Evolutionary conservation across 140 eudicot genomes (phyloP), one percentile per base, ranked within the genome.

Genomic region (Erigeron philadelphicus): DNA sequence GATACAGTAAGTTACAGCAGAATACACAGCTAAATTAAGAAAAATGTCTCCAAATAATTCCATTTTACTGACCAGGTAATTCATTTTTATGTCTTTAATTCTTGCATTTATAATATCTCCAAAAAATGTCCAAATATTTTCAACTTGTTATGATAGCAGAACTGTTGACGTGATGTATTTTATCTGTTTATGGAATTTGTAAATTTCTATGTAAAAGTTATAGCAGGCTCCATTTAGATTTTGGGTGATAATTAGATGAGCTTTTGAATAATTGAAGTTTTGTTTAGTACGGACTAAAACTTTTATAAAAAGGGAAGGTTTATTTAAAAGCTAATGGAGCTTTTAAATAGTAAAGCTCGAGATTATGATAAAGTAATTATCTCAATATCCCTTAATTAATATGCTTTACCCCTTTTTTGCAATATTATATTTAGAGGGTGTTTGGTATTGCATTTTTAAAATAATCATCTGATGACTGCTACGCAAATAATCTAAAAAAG

Each of bases 1-100:
- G 72, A 45, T 9, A 47, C 40, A 25, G 41, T 19, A 13, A 31
- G 38, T 31, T 2, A 31, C 38, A 31, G 56, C 63, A 9, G 43
- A 62, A 50, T 62, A 1, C 5, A 49, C 9, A 65, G 38, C 42
- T 15, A 44, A 0, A n/a, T n/a, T 47, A 31, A 31, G 3, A 31
- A 31, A 31, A 7, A 75, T 75, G 79, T 75, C 70, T 67, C 64
- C 74, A 67, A 21, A 47, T 48, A 58, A 47, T 54, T 35, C 79
- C 61, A 41, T 35, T 67, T 59, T 68, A 60, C 70, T 58, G 64
- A n/a, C 69, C 75, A 75, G 79, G 79, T 75, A 31, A 31, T 57
- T 57, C 58, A 0, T 19, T 58, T 70, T 13, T 45, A 1, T 53
- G 21, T 42, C 13, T 72, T 9, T 74, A 25, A 55, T 66, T 55